Evolutionary conservation across 73 alveolate genomes (phyloP).

Genomic region (Urostyla sp.): DNA sequence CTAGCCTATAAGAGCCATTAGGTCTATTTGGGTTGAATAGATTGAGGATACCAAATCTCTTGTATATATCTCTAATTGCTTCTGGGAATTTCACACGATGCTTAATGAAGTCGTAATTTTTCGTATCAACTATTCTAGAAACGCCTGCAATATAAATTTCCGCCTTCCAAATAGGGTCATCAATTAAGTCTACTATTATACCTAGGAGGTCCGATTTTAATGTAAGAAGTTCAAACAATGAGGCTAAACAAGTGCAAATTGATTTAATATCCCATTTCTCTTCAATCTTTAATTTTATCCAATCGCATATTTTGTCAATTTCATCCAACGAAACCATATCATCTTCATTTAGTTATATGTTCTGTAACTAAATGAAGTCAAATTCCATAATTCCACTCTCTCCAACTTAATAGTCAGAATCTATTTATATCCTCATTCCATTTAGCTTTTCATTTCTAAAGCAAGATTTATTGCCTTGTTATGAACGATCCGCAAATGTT

Average conservation of each 20-base stretch:
- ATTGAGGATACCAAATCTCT: slow-evolving; percentile 62
- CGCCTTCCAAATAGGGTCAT: slow-evolving; percentile 68
- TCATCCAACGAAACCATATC: background rate
- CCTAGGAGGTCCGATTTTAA: slow-evolving; percentile 59
- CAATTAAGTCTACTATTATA: slow-evolving; percentile 54
- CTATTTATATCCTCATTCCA: slow-evolving; percentile 12
- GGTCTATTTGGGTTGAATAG: slow-evolving; percentile 57
- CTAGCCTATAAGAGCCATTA: slow-evolving; percentile 62
- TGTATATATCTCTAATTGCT: slow-evolving; percentile 61
- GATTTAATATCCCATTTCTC: background rate
- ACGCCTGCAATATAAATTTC: slow-evolving; percentile 53
- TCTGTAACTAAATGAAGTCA: slow-evolving; percentile 50
- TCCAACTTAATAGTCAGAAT: slow-evolving; percentile 15
- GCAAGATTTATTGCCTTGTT: slow-evolving; percentile 61
- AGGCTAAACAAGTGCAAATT: slow-evolving; percentile 14
- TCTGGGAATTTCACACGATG: slow-evolving; percentile 67
- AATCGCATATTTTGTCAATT: background rate
- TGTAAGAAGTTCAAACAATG: slow-evolving; percentile 46
- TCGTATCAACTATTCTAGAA: slow-evolving; percentile 40
- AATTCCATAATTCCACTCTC: slow-evolving; percentile 52
- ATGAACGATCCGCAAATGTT: slow-evolving; percentile 30
- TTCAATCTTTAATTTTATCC: background rate
- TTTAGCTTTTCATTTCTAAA: slow-evolving; percentile 59
- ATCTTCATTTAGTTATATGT: background rate
- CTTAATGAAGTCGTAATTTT: slow-evolving; percentile 60